phyloP scores from a whole-genome alignment of 768 basidiomycete species.

The Lentinula boryana region DNA sequence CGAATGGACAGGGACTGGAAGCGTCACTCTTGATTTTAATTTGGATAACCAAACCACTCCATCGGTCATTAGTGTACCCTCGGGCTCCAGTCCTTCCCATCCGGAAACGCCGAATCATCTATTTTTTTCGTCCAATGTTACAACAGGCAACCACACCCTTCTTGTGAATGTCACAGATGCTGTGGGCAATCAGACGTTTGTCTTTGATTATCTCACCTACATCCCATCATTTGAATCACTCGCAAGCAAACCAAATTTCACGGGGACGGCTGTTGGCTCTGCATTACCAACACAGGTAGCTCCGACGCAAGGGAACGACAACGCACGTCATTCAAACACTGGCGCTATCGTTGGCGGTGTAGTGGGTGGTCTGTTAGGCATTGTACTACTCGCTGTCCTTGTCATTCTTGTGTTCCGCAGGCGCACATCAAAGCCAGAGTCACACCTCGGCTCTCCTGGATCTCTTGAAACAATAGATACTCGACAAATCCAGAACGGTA shows the following conservation, averaged over 20 bases:
- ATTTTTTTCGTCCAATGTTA: background rate
- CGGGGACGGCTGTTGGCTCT: background rate
- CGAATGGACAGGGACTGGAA: background rate
- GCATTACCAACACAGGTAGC: background rate
- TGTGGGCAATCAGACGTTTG: background rate
- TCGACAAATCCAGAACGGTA: background rate
- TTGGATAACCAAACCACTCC: background rate
- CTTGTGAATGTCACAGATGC: background rate
- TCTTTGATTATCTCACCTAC: slow-evolving; percentile 2
- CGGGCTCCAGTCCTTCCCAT: background rate
- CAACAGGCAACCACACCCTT: background rate
- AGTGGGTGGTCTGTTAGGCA: background rate
- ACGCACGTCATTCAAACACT: background rate
- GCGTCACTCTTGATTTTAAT: background rate
- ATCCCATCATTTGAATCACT: background rate
- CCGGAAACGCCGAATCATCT: background rate
- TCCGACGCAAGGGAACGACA: background rate
- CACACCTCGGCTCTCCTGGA: background rate
- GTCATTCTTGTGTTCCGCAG: background rate
- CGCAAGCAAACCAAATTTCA: slow-evolving; percentile 3
- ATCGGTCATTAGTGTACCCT: background rate
- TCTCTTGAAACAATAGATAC: background rate
- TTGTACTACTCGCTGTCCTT: background rate
- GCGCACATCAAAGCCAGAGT: background rate
- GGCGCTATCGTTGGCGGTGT: background rate